Percentiles rank a stretch among this genome's conserved stretches.
Conservation (phyloP, 768 basidiomycete species). For the Mycena pura region DNA sequence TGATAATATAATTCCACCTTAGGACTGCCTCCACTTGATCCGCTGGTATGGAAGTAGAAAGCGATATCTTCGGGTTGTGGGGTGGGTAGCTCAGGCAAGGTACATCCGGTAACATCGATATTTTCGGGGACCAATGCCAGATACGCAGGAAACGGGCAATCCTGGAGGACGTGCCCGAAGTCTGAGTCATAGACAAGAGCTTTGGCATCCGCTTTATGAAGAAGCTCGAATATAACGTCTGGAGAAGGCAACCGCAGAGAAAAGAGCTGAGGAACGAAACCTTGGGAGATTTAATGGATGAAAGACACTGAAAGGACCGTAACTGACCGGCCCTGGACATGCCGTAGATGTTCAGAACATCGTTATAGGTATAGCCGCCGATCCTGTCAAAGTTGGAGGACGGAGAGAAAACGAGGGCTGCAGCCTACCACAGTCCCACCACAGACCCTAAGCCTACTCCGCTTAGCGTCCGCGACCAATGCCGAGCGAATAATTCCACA, state of each 20-base stretch:
- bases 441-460: slow-evolving; percentile 57
- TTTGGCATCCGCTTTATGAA: slow-evolving; percentile 57
- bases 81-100: slow-evolving; percentile 48
- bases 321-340: slow-evolving; percentile 58
- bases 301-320: background rate
- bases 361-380: slow-evolving; percentile 65
- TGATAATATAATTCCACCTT: slow-evolving; percentile 37
- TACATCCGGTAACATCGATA: slow-evolving; percentile 31
- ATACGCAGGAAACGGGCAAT: slow-evolving; percentile 52
- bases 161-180: slow-evolving; percentile 43
- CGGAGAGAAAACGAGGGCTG: background rate
- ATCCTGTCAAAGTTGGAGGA: slow-evolving; percentile 50
- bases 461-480: slow-evolving; percentile 57
- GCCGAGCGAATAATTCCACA: slow-evolving; percentile 60
- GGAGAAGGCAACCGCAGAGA: slow-evolving; percentile 65
- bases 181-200: slow-evolving; percentile 63
- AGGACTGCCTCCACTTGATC: slow-evolving; percentile 69
- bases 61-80: slow-evolving; percentile 37
- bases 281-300: background rate
- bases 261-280: slow-evolving; percentile 72
- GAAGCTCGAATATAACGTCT: slow-evolving; percentile 66
- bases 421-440: slow-evolving; percentile 64
- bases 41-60: slow-evolving; percentile 73
- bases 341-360: slow-evolving; percentile 68
- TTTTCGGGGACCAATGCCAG: slow-evolving; percentile 39